Percentiles rank a stretch among this genome's conserved stretches.
These are phyloP conservation scores for Aspergillus pseudoviridinutans DNA, from an alignment of 2,329 filamentous ascomycete species.

Conservation along the genomic window DNA sequence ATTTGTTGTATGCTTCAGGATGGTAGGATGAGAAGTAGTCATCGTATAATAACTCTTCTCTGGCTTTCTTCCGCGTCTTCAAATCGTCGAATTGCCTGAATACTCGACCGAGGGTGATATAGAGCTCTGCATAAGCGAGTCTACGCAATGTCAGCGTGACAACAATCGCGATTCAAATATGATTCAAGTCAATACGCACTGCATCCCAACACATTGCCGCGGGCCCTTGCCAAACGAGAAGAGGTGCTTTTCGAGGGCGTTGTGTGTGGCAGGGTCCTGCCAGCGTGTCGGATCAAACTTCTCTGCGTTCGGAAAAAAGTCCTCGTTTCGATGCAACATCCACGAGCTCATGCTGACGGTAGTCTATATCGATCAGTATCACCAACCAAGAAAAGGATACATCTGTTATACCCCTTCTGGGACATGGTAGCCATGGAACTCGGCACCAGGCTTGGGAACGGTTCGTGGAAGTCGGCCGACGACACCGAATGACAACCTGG, in stretches of 20 bases:
- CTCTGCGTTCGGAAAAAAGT: slow-evolving; percentile 30
- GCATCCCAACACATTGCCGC: slow-evolving; percentile 34
- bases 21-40: slow-evolving; percentile 29
- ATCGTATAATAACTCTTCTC: slow-evolving; percentile 25
- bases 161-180: not conserved
- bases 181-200: slow-evolving; percentile 11
- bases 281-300: slow-evolving; percentile 37
- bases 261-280: slow-evolving; percentile 17
- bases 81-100: slow-evolving; percentile 27
- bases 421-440: slow-evolving; percentile 30
- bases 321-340: slow-evolving; percentile 29
- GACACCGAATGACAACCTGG: slow-evolving; percentile 30
- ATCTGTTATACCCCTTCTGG: slow-evolving; percentile 24
- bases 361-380: slow-evolving; percentile 9
- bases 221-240: slow-evolving; percentile 38
- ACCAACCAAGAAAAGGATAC: too few relatives aligned
- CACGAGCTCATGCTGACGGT: slow-evolving; percentile 33
- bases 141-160: slow-evolving; percentile 7
- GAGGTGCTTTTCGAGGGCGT: slow-evolving; percentile 27
- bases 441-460: slow-evolving; percentile 27
- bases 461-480: slow-evolving; percentile 31
- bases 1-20: slow-evolving; percentile 15
- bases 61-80: slow-evolving; percentile 10
- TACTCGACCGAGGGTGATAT: slow-evolving; percentile 28
- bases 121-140: slow-evolving; percentile 34